Percentiles rank a stretch among this genome's conserved stretches.
Conservation (phyloP, 768 basidiomycete genomes). For the Lactarius tabidus region DNA sequence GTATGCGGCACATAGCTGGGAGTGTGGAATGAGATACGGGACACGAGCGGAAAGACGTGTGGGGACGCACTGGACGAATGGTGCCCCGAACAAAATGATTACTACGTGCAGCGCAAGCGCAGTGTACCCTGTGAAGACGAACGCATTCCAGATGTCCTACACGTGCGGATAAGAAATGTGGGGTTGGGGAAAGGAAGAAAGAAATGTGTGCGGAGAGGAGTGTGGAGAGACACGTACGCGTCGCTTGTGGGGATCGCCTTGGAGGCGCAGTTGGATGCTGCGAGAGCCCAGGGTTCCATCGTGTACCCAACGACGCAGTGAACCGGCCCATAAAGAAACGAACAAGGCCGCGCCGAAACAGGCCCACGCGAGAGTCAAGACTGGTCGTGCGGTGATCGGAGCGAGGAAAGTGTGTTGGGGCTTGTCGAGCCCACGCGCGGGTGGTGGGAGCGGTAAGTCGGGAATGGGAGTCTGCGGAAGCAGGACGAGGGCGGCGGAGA, state of each 20-base stretch:
- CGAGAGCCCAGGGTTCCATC: constrained; percentile 43
- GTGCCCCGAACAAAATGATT: constrained; percentile 72
- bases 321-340: constrained; percentile 70
- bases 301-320: constrained; percentile 56
- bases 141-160: constrained; percentile 52
- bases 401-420: constrained; percentile 66
- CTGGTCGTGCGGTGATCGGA: constrained; percentile 57
- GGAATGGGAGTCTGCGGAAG: too few species aligned
- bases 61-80: constrained; percentile 49
- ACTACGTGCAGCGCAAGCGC: constrained; percentile 47
- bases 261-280: constrained; percentile 39
- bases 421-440: constrained; percentile 26
- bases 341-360: constrained; percentile 51
- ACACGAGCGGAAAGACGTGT: not conserved
- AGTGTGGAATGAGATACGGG: constrained; percentile 13
- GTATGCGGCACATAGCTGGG: constrained; percentile 47
- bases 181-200: not conserved
- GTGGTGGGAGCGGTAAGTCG: too few species aligned
- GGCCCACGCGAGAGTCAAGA: constrained; percentile 53
- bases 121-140: constrained; percentile 46
- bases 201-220: not conserved
- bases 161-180: constrained; percentile 14
- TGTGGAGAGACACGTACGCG: constrained; percentile 30
- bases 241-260: constrained; percentile 38
- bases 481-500: constrained; percentile 9